Base-by-base conservation (phyloP, 2,329 filamentous ascomycete genomes). In the Nothopassalora personata region DNA sequence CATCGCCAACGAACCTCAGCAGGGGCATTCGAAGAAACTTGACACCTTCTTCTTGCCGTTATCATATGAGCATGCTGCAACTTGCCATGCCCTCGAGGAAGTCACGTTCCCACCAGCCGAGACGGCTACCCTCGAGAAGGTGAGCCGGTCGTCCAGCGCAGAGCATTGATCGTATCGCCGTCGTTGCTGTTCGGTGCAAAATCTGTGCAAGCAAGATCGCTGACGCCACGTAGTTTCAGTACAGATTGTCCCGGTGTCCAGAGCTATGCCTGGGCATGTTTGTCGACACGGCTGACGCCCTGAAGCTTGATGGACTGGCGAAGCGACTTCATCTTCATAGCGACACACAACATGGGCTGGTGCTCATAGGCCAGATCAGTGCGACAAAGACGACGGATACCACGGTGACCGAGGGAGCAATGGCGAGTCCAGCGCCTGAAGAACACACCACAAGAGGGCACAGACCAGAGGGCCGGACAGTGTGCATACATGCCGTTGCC, bases 361-460 rank as follows among this genome's bases (percentile, higher is more conserved):
- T 51, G 8, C 61, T 54, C 58, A 63, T 96, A 47, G 90, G 84
- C 39, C 89, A 95, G 73, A 80, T 91, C 64, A 79, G 94, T 61
- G 83, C 88, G 15, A 91, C 90, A 7, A 85, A 88, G 63, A 87
- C 86, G 43, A 76, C 78, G 43, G 81, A 82, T 48, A 71, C 75
- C 0, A 72, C 83, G 47, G 84, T 94, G 56, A 88, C 86, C 1
- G 90, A 95, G 67, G 80, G 79, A 5, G 84, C 89, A 61, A 94
- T 95, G 89, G 81, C 80, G 30, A 79, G 86, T 47, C 90, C 90
- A 0, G 54, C 13, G 5, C 15, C 71, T 71, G 46, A 72, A 77
- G 52, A 70, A 74, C 8, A 47, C 43, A 27, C 19, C 5, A 36
- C 3, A n/a, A 68, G 84, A 8, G 90, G 90, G 31, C 89, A 95